Evolutionary conservation across 495 filamentous ascomycete species (phyloP).

Genomic region (Hypoxylon fuscum): DNA sequence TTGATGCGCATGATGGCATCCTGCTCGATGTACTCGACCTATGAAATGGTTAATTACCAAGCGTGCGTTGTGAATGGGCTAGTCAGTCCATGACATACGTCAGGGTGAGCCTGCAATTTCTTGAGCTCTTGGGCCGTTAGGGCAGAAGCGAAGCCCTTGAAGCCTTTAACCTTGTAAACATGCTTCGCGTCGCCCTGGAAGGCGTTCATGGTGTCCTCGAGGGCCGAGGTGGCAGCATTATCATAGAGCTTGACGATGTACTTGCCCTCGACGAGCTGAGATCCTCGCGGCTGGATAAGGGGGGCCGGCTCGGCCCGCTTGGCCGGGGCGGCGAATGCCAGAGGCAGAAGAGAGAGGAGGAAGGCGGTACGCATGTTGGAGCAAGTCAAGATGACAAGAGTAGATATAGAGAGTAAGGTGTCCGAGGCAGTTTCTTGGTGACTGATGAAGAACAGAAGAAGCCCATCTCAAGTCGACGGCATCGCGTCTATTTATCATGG

Average conservation of each 20-base stretch:
- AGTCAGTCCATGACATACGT: conserved; percentile 36
- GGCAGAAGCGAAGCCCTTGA: conserved; percentile 56
- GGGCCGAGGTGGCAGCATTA: conserved; percentile 43
- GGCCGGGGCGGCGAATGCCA: conserved; percentile 47
- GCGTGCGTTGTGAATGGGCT: conserved; percentile 12
- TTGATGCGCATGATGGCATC: conserved; percentile 59
- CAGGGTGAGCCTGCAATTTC: conserved; percentile 52
- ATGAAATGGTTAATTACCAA: conserved; percentile 11
- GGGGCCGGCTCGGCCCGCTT: conserved; percentile 46
- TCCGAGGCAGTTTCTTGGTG: conserved; percentile 18
- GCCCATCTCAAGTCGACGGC: conserved; percentile 25
- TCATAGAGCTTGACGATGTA: conserved; percentile 68
- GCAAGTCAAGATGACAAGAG: conserved; percentile 11
- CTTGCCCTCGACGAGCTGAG: conserved; percentile 54
- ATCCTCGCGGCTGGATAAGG: conserved; percentile 48
- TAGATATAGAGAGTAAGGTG: neutral
- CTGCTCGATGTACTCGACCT: conserved; percentile 65
- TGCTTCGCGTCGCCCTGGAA: conserved; percentile 48
- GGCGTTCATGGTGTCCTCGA: conserved; percentile 44
- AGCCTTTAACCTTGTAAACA: conserved; percentile 51
- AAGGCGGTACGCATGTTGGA: conserved; percentile 43
- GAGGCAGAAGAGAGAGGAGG: conserved; percentile 42
- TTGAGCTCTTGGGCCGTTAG: conserved; percentile 50
- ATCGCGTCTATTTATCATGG: conserved; percentile 44
- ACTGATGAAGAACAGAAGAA: conserved; percentile 27